A percentile compares a stretch with the other conserved stretches of the same genome.
These are phyloP conservation scores for Fonsecaea nubica DNA, from an alignment of 2,329 filamentous ascomycete species.

Conservation along the genomic window DNA sequence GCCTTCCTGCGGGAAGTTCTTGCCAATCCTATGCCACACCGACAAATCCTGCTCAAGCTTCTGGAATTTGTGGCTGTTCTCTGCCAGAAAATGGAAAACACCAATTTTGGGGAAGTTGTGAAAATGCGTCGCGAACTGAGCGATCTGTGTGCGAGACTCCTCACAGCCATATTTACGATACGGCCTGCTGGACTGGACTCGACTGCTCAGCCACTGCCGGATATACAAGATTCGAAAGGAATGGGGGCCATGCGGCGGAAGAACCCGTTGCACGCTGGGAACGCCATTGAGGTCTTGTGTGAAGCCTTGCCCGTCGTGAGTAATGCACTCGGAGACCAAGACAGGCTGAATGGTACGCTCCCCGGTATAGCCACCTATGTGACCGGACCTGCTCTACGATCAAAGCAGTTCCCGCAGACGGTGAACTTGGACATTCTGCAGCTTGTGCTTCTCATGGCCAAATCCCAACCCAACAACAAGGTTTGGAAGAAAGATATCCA, in stretches of 20 bases:
- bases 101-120: conserved; percentile 91
- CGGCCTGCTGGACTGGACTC: conserved; percentile 75
- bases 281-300: conserved; percentile 80
- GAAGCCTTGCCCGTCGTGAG: conserved; percentile 79
- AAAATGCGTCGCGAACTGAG: conserved; percentile 90
- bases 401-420: conserved; percentile 85
- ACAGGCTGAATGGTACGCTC: conserved; percentile 79
- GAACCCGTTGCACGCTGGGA: conserved; percentile 55
- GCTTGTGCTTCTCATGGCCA: conserved; percentile 77
- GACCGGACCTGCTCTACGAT: conserved; percentile 79
- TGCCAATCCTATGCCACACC: conserved; percentile 90
- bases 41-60: conserved; percentile 84
- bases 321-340: conserved; percentile 82
- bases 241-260: conserved; percentile 41
- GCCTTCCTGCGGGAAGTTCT: conserved; percentile 88
- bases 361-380: conserved; percentile 82
- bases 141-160: conserved; percentile 83
- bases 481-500: conserved; percentile 90
- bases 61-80: conserved; percentile 88
- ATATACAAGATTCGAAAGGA: neutral
- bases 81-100: conserved; percentile 96
- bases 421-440: conserved; percentile 73
- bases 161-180: conserved; percentile 94
- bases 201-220: conserved; percentile 40
- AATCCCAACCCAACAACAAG: conserved; percentile 80